Conservation (phyloP, 2,329 filamentous ascomycete genomes). For the Fusarium torulosum region DNA sequence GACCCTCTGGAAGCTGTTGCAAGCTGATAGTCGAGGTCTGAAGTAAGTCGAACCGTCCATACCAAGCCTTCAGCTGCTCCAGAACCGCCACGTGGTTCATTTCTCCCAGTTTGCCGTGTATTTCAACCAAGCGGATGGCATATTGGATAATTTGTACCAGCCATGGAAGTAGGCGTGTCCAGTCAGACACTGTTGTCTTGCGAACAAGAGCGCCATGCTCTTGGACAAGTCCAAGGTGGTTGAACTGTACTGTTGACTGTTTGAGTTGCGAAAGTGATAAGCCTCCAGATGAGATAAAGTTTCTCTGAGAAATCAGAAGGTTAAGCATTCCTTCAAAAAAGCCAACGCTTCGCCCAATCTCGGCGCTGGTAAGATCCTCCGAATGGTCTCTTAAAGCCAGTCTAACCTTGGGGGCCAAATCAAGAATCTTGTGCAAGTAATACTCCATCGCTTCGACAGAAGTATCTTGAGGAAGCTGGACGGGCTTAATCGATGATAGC, state of each 20-base stretch:
- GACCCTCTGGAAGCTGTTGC: conserved; percentile 62
- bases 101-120: conserved; percentile 75
- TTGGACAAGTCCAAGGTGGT: conserved; percentile 50
- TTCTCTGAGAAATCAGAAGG: conserved; percentile 71
- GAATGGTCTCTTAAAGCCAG: conserved; percentile 79
- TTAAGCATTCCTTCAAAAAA: conserved; percentile 88
- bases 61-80: conserved; percentile 63
- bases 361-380: conserved; percentile 84
- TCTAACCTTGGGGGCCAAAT: conserved; percentile 77
- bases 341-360: conserved; percentile 82
- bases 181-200: conserved; percentile 40
- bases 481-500: conserved; percentile 68
- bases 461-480: conserved; percentile 50
- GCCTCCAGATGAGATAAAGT: conserved; percentile 58
- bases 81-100: conserved; percentile 61
- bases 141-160: conserved; percentile 76
- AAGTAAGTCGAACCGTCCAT: conserved; percentile 60
- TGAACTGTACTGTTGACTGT: conserved; percentile 54
- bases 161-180: conserved; percentile 63
- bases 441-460: conserved; percentile 66
- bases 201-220: conserved; percentile 43
- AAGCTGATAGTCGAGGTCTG: conserved; percentile 58
- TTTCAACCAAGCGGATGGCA: conserved; percentile 70
- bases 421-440: conserved; percentile 83
- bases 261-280: conserved; percentile 57